Evolutionary conservation across 148 eudicot genomes (phyloP).

Genomic region (Rhododendron ovatum): DNA sequence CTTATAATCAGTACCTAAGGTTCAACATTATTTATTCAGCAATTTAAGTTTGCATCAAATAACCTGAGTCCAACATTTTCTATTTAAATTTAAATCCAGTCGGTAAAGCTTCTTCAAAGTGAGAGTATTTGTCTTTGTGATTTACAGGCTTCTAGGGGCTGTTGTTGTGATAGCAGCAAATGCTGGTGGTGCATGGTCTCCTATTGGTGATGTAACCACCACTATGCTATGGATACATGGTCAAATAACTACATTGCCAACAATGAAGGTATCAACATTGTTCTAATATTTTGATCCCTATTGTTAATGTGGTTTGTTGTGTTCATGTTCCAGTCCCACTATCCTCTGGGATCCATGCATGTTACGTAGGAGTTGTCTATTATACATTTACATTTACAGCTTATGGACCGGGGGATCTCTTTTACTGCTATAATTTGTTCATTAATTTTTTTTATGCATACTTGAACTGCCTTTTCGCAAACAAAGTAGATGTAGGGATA

Average conservation of each 20-base stretch:
- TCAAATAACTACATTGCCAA: slow-evolving; percentile 86
- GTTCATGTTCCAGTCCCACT: not conserved
- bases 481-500: not conserved
- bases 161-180: slow-evolving; percentile 97
- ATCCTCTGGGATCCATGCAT: not conserved
- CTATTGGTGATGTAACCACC: slow-evolving; percentile 96
- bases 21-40: not conserved
- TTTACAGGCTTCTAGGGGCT: slow-evolving; percentile 85
- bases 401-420: not conserved
- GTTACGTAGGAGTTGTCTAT: not conserved
- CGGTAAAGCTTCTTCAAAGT: slow-evolving; percentile 6
- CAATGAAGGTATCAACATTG: slow-evolving; percentile 68
- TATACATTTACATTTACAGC: not conserved
- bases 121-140: not conserved
- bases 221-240: slow-evolving; percentile 99
- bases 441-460: not conserved
- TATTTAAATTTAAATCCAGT: not conserved
- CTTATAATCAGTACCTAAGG: not conserved
- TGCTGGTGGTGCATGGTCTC: slow-evolving; percentile 99
- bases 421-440: not conserved
- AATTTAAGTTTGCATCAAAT: not conserved
- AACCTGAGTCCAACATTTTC: not conserved
- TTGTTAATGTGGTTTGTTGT: not conserved
- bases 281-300: not conserved
- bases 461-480: not conserved